Evolutionary conservation across 768 basidiomycete genomes (phyloP).

Genomic region (Pisolithus marmoratus): DNA sequence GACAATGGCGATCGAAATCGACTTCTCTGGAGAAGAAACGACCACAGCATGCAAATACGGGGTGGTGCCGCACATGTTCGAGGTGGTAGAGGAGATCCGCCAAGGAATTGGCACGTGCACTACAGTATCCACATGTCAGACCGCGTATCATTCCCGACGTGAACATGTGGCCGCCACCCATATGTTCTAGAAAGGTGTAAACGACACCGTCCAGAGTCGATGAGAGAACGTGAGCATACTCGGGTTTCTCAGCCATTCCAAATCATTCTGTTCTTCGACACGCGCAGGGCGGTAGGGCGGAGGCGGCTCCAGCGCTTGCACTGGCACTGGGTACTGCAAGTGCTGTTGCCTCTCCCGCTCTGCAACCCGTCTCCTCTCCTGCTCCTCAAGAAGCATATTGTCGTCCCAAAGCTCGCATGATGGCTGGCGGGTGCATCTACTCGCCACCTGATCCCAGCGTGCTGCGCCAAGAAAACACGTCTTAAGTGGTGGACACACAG

Average conservation of each 20-base stretch:
- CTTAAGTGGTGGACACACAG: background rate
- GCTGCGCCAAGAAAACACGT: background rate
- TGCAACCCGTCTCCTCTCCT: constrained; percentile 22
- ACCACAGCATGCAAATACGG: constrained; percentile 23
- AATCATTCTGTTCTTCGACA: background rate
- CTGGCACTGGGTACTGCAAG: background rate
- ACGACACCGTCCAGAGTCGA: background rate
- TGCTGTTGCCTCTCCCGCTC: constrained; percentile 6
- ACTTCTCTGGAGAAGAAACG: constrained; percentile 20
- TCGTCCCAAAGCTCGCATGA: constrained; percentile 36
- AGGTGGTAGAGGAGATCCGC: constrained; percentile 23
- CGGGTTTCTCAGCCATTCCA: constrained; percentile 17
- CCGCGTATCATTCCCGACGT: constrained; percentile 17
- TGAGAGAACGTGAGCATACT: constrained; percentile 3
- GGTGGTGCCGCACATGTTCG: constrained; percentile 12
- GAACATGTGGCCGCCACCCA: constrained; percentile 16
- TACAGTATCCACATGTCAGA: constrained; percentile 22
- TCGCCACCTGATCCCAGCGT: constrained; percentile 6
- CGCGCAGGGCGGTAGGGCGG: background rate
- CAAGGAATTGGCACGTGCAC: constrained; percentile 15
- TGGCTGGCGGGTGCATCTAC: constrained; percentile 26
- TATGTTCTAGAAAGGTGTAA: constrained; percentile 2
- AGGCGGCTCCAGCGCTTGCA: background rate
- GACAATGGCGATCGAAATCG: constrained; percentile 17
- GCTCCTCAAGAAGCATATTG: constrained; percentile 29